These are phyloP conservation scores for Neophaeococcomyces mojaviensis DNA, from an alignment of 2,329 filamentous ascomycete genomes.

Conservation along the genomic window DNA sequence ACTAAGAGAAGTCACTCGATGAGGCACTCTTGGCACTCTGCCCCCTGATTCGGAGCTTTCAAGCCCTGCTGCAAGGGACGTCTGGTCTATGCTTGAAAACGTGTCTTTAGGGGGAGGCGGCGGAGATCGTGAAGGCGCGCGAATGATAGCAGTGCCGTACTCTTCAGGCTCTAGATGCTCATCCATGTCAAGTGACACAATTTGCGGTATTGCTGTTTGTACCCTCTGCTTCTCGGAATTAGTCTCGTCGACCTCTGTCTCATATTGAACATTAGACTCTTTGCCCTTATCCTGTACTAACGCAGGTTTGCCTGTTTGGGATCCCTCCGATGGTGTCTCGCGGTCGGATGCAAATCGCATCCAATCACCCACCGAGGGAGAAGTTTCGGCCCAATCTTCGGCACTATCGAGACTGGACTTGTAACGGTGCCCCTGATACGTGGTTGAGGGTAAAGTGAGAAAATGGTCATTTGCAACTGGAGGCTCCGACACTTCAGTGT, in stretches of 20 bases:
- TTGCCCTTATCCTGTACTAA: slow-evolving; percentile 10
- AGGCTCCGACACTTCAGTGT: not conserved
- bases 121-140: slow-evolving; percentile 20
- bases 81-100: slow-evolving; percentile 15
- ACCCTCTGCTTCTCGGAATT: not conserved
- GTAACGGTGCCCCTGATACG: slow-evolving; percentile 23
- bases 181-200: not conserved
- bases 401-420: slow-evolving; percentile 37
- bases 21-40: slow-evolving; percentile 10
- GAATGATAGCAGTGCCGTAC: slow-evolving; percentile 13
- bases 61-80: slow-evolving; percentile 1
- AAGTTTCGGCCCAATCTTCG: slow-evolving; percentile 43
- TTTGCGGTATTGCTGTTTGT: not conserved
- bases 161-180: slow-evolving; percentile 4
- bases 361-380: slow-evolving; percentile 43
- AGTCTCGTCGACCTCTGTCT: not conserved
- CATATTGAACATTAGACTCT: not conserved
- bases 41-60: not conserved
- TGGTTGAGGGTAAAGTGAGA: slow-evolving; percentile 12
- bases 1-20: slow-evolving; percentile 9
- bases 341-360: slow-evolving; percentile 36
- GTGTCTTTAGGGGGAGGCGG: slow-evolving; percentile 17
- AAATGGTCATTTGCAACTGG: not conserved
- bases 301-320: slow-evolving; percentile 8
- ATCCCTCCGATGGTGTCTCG: not conserved